A percentile compares a stretch with the other conserved stretches of the same genome.
Conservation (phyloP, 2,329 filamentous ascomycete genomes). For the Arthrobotrys conoides region DNA sequence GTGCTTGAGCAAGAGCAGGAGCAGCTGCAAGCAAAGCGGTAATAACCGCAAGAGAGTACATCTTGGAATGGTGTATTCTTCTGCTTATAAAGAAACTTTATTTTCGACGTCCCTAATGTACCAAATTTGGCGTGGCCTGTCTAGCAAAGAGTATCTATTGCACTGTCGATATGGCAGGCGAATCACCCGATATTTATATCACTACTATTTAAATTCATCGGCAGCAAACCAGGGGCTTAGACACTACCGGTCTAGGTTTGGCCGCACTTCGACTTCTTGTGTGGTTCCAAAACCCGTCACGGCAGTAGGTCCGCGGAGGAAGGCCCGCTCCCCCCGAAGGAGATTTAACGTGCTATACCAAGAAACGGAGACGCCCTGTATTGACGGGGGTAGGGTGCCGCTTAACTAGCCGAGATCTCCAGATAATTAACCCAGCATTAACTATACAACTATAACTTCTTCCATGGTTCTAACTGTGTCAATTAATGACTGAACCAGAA, state of each 20-base stretch:
- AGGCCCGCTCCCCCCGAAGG: constrained; percentile 5
- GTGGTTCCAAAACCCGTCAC: background rate
- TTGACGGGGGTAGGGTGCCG: background rate
- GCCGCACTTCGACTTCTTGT: background rate
- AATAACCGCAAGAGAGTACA: constrained; percentile 1
- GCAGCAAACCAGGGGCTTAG: background rate
- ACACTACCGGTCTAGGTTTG: background rate
- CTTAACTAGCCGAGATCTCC: background rate
- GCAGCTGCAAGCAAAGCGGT: background rate
- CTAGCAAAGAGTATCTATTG: background rate
- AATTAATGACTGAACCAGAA: background rate
- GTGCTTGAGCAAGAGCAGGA: constrained; percentile 19
- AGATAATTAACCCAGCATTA: background rate
- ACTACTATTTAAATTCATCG: background rate
- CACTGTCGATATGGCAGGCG: background rate
- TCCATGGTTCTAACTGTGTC: background rate
- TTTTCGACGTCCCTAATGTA: background rate
- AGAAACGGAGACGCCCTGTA: background rate
- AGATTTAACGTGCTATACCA: background rate
- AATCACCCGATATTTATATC: background rate
- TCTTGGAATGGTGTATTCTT: background rate
- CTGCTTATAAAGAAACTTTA: background rate
- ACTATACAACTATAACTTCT: background rate
- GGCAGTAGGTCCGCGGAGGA: background rate
- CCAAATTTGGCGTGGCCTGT: background rate